phyloP scores from a whole-genome alignment of 2,329 filamentous ascomycete genomes.

The Botryotinia convoluta region DNA sequence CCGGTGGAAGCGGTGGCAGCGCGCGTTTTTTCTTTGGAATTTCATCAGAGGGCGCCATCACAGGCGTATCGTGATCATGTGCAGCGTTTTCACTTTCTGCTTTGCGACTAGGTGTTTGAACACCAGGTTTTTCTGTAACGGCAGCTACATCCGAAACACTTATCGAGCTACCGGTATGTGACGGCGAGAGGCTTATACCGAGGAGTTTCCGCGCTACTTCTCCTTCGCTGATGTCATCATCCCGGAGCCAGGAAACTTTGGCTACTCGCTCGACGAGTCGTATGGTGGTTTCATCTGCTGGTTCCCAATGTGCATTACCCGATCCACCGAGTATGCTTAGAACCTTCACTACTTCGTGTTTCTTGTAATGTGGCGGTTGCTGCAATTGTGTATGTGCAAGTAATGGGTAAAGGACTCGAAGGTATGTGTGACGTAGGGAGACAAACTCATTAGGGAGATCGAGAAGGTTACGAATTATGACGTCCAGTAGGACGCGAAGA shows the following conservation, averaged over 20 bases:
- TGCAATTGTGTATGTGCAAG: conserved; percentile 88
- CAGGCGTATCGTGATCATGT: conserved; percentile 29
- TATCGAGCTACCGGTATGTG: conserved; percentile 66
- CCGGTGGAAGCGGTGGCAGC: conserved; percentile 33
- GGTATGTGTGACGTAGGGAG: conserved; percentile 84
- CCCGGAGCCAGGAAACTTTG: conserved; percentile 66
- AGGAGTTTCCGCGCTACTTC: conserved; percentile 58
- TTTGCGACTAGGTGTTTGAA: conserved; percentile 73
- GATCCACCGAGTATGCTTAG: conserved; percentile 68
- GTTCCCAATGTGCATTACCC: conserved; percentile 72
- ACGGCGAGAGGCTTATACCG: conserved; percentile 67
- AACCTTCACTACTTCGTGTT: conserved; percentile 75
- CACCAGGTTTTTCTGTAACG: conserved; percentile 77
- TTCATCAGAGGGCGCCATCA: conserved; percentile 21
- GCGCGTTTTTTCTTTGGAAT: conserved; percentile 27
- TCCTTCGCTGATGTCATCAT: conserved; percentile 42
- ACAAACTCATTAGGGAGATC: conserved; percentile 83
- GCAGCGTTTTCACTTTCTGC: conserved; percentile 36
- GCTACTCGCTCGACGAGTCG: conserved; percentile 74
- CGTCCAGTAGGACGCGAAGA: conserved; percentile 87
- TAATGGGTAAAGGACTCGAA: conserved; percentile 87
- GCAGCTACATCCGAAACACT: conserved; percentile 77
- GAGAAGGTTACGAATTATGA: conserved; percentile 94
- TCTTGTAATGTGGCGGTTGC: conserved; percentile 86
- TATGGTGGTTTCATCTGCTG: conserved; percentile 75